Base-by-base conservation (phyloP, 2,329 filamentous ascomycete genomes). In the Fusarium sp. region DNA sequence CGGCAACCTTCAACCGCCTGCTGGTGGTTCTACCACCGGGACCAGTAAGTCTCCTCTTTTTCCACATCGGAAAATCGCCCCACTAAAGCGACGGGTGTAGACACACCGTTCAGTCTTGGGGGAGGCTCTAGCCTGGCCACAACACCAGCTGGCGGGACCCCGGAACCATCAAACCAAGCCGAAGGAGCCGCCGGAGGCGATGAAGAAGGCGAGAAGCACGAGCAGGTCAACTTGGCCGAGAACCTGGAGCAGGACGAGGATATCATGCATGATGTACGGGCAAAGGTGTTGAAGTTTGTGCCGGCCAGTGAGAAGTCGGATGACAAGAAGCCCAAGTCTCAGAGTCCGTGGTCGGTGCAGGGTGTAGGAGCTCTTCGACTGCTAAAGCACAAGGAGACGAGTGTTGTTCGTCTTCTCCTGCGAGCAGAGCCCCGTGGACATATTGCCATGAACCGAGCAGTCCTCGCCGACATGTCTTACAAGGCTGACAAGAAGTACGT, bases 401-500 rank as follows among this genome's bases (percentile, higher is more conserved):
- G 89, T 26, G 86, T 88, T 35, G 88, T 91, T 8, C 90, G 94
- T 45, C 84, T 96, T 51, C 83, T 97, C 26, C 83, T 95, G 70
- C 90, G 94, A 56, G 90, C 90, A n/a, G 92, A 95, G 73, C 93
- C 93, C 1, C 88, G 91, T 71, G 94, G 94, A 22, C 89, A 92
- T 44, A 85, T 96, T 53, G 88, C 92, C 8, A 84, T 97, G 77
- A 97, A 97, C 83, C 89, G 91, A 75, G 82, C 86, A 26, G 81
- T 95, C 55, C 82, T 94, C 39, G 84, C 89, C 5, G 84, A 87
- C n/a, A 82, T 91, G 59, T 85, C 85, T 10, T 95, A 95, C 84
- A 89, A 88, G 77, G 84, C 87, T 12, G 86, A 87, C 35, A 84
- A 85, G 17, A 93, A 91, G 82, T 90, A 89, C 67, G 84, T 92